Base-by-base conservation (phyloP, 371 early-diverging fungal genomes). In the Chytridium lagenaria region DNA sequence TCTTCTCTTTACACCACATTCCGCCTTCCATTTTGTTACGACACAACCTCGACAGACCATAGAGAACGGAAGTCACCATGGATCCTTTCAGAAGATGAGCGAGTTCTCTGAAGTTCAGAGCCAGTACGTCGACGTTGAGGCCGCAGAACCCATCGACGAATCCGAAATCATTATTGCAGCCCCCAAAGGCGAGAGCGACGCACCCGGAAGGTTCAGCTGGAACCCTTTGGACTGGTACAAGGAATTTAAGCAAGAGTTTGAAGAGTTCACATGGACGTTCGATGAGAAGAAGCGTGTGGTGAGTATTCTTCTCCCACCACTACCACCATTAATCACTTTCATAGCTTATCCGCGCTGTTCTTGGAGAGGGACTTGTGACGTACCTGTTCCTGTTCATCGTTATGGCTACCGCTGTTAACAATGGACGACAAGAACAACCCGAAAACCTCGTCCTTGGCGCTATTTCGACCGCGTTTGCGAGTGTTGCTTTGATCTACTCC, bases 401-500 rank as follows among this genome's bases (percentile, higher is more conserved):
- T 50, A 79, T 80, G 72, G 84, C 84, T 30, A 80, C 78, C n/a
- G 59, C 77, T 10, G 82, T 87, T 69, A 87, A 85, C 78, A 84
- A 85, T 71, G 77, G 80, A 52, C 84, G 87, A 0, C 81, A 83
- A 61, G 76, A 74, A 34, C 70, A 70, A 22, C 78, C 83, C 28
- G 87, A 86, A 37, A 84, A 79, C 69, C 69, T 84, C 15, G 85
- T 88, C 7, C 80, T 88, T 7, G 82, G 83, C 49, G 85, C 83
- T 37, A 70, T 91, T 22, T 78, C 87, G 3, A 86, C 90, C 19
- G 89, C 84, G 0, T 87, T 92, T 40, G 59, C 71, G 15, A 72
- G 84, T 22, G 82, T 91, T 34, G 91, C 90, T 0, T 71, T 91
- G 22, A 91, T 92, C 63, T 92, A 91, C 78, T 86, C 90, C 2